Evolutionary conservation across 192 early-diverging fungal genomes (phyloP), one percentile per base, ranked within the genome.

Genomic region (Coemansia biformis): DNA sequence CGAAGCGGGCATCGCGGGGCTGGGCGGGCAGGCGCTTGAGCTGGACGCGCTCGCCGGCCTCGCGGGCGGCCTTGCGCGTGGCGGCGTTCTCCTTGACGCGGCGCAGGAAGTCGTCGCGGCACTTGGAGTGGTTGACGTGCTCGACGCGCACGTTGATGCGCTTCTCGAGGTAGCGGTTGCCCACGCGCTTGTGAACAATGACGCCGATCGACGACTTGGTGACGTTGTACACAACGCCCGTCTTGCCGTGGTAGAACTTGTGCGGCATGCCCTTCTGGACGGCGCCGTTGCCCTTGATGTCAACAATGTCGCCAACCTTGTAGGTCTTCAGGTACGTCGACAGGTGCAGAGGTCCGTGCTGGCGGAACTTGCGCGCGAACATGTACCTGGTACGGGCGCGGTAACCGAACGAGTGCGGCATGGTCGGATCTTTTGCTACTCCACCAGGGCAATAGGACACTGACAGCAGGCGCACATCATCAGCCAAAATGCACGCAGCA

Each of bases 161-260:
- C 91, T 99, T 99, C 81, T 95, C 93, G 53, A 98, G 76, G 87
- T 83, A 96, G 61, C 96, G 90, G 87, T 89, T 91, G 59, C 96
- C 92, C 46, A 96, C 96, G 54, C 80, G 81, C 91, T 99, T 99
- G 90, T 99, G 78, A 79, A 96, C 77, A 54, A 99, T 96, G 50
- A 99, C 84, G 80, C 96, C 96, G 53, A 99, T 92, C 50, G 96
- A 82, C 54, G 89, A 86, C 87, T 96, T 96, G 86, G 96, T 96
- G 17, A 99, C 96, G 85, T 99, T 99, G 89, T 91, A 99, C 71
- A 99, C 83, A 71, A 99, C 85, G 63, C 96, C 96, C 57, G 93
- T 99, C 70, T 89, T 89, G 45, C 91, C 93, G 80, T 98, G 96
- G 86, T 98, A 98, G 87, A 86, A 98, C 86, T 96, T 98, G 90